These are phyloP conservation scores for Microdochium trichocladiopsis DNA, from an alignment of 2,329 filamentous ascomycete genomes.

Conservation along the genomic window DNA sequence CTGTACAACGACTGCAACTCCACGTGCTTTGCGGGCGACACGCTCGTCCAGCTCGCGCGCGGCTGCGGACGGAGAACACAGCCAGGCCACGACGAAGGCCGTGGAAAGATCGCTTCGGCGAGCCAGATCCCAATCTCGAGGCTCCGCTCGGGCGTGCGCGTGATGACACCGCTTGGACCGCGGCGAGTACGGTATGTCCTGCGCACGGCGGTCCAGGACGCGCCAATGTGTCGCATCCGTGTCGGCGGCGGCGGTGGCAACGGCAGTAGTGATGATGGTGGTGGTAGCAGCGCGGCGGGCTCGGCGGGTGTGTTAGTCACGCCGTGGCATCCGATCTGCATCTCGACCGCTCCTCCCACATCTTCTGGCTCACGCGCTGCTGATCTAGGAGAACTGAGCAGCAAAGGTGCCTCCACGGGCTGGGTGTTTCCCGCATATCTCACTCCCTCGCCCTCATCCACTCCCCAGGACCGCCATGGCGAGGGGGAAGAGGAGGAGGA, in stretches of 20 bases:
- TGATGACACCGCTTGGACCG: constrained; percentile 42
- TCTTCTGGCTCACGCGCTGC: neutral
- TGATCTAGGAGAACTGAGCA: neutral
- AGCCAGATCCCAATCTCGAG: constrained; percentile 31
- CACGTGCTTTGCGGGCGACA: constrained; percentile 43
- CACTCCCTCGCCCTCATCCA: too few relatives aligned
- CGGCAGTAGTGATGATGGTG: neutral
- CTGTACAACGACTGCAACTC: constrained; percentile 31
- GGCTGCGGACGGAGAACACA: constrained; percentile 22
- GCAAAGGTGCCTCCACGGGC: constrained; percentile 10
- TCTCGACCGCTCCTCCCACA: constrained; percentile 8
- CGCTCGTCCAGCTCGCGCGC: constrained; percentile 31
- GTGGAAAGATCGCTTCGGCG: too few relatives aligned
- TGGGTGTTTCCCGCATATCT: constrained; percentile 42
- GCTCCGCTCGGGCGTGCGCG: constrained; percentile 36
- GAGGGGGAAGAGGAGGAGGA: neutral
- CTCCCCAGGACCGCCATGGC: too few relatives aligned
- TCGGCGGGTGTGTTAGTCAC: constrained; percentile 37
- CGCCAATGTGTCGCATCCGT: constrained; percentile 36
- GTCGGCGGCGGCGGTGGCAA: constrained; percentile 4
- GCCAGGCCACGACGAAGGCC: too few relatives aligned
- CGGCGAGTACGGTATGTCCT: constrained; percentile 43
- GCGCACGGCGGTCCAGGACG: constrained; percentile 33
- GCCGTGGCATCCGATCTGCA: constrained; percentile 50
- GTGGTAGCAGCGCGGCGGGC: neutral